Evolutionary conservation across 345 rosid genomes (phyloP).

Genomic region (Microthlaspi erraticum): DNA sequence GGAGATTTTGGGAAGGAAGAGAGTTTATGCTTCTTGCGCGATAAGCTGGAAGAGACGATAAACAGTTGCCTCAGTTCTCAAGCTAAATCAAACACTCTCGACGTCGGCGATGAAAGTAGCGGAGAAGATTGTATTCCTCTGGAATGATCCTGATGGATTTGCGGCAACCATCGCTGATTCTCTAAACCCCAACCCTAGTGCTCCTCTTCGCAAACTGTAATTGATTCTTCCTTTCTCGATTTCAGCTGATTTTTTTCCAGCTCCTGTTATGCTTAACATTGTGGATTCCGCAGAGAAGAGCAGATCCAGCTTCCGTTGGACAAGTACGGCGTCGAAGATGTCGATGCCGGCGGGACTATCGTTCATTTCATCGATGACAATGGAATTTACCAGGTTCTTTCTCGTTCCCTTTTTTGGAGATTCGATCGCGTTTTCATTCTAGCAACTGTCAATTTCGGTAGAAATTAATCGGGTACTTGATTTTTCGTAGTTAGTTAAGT

Average conservation of each 20-base stretch:
- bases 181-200: constrained; percentile 52
- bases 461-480: not conserved
- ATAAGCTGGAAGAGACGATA: constrained; percentile 5
- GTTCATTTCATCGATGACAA: constrained; percentile 58
- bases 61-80: not conserved
- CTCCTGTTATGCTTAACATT: not conserved
- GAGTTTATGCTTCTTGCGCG: constrained; percentile 11
- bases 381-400: constrained; percentile 61
- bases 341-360: constrained; percentile 51
- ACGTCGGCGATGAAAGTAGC: constrained; percentile 57
- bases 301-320: constrained; percentile 60
- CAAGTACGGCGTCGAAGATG: constrained; percentile 52
- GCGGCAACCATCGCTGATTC: constrained; percentile 53
- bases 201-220: constrained; percentile 59
- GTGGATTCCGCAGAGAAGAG: constrained; percentile 53
- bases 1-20: not conserved
- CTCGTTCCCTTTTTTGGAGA: not conserved
- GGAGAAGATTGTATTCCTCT: constrained; percentile 56
- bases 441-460: not conserved
- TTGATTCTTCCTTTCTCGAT: constrained; percentile 30
- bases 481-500: not conserved
- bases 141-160: constrained; percentile 58
- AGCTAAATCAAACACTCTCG: not conserved
- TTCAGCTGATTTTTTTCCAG: not conserved
- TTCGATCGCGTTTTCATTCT: not conserved